Evolutionary conservation across 139 green algal genomes (phyloP).

Genomic region (Trebouxia sp.): DNA sequence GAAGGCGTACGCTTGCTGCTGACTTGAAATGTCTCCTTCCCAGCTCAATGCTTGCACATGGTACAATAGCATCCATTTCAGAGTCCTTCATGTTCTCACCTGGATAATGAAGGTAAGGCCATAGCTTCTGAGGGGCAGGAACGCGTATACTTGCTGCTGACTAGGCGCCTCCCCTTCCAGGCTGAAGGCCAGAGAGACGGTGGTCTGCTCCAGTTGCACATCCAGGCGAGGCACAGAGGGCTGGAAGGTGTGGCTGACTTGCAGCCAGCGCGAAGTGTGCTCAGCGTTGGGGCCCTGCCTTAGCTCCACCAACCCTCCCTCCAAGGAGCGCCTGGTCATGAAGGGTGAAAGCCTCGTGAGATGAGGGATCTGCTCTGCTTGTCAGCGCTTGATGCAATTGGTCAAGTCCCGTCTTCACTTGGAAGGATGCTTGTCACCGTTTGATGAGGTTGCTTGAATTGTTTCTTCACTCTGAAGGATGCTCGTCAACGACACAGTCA

Average conservation of each 20-base stretch:
- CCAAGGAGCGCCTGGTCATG: background rate
- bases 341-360: no score
- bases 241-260: constrained; percentile 30
- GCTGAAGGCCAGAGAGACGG: constrained; percentile 17
- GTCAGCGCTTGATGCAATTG: no score
- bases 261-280: constrained; percentile 7
- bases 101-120: constrained; percentile 26
- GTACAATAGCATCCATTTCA: background rate
- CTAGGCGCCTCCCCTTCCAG: constrained; percentile 20
- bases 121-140: constrained; percentile 29
- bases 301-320: background rate
- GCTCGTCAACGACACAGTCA: no score
- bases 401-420: no score
- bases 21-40: no score
- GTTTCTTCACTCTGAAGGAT: no score
- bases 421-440: no score
- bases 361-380: no score
- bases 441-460: no score
- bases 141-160: constrained; percentile 26
- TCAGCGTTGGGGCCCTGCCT: constrained; percentile 2
- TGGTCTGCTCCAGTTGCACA: constrained; percentile 21
- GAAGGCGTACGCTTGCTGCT: no score
- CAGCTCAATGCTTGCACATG: no score
- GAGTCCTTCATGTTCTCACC: background rate
- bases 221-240: constrained; percentile 17